Evolutionary conservation across 768 basidiomycete species (phyloP), one percentile per base, ranked within the genome.

Genomic region (Hypholoma fasciculare): DNA sequence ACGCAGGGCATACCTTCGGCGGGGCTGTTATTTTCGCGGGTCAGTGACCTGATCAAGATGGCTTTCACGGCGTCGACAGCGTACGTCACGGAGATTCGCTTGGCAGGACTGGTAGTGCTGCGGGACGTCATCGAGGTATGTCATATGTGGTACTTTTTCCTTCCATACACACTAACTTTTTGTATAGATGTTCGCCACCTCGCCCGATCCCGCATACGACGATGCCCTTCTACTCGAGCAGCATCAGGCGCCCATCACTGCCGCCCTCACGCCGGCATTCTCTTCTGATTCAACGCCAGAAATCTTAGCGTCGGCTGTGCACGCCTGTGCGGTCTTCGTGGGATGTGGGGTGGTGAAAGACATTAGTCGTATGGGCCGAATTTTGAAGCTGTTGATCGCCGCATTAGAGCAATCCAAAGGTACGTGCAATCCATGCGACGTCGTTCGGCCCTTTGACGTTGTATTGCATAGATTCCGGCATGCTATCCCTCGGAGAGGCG

Each of bases 41-140:
- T 98, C 7, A 87, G 90, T 6, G 97, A 99, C 72, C 77, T 99
- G 57, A 96, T 99, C 73, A 92, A 84, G 74, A 97, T 98, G 89
- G 96, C 97, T 0, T 98, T 99, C 70, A 96, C 94, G 12, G 96
- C 97, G 0, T 95, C 94, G 14, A 93, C 96, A 0, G 95, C 97
- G 4, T 92, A 97, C 69, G 95, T 98, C 34, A 95, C 92, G 8
- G 94, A 98, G 69, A 98, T 98, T 61, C 83, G 96, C 36, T 74
- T 98, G 26, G 92, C 94, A 69, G 97, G 97, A 1, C 74, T 98
- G 26, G 80, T 92, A 7, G 92, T 99, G 4, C 75, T 99, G 26
- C 82, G 87, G 30, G 96, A 98, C 71, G 92, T 98, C 30, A 95
- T 99, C 60, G 85, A 95, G 80, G 96, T 92, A 65, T 17, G 65